Evolutionary conservation across 2,329 filamentous ascomycete genomes (phyloP), one percentile per base, ranked within the genome.

Genomic region (Plenodomus lindquistii): DNA sequence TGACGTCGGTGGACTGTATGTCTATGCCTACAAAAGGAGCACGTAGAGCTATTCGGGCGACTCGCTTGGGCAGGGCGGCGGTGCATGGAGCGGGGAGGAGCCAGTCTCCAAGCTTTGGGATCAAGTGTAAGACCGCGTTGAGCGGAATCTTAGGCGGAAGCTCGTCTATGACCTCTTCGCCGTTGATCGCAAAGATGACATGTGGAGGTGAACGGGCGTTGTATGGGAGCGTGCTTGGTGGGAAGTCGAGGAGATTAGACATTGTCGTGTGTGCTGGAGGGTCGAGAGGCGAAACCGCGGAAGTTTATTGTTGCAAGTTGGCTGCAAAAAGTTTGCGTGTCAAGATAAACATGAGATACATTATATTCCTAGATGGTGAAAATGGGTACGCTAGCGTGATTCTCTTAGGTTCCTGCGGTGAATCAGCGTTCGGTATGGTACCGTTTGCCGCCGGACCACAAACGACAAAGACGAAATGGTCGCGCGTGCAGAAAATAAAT

Each of bases 171-270:
- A 54, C 21, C 24, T 57, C 49, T 5, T 34, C 22, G 15, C 56
- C 57, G 15, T 53, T 39, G 16, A 66, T 58, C 36, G 44, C 58
- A 42, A 67, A 60, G n/a, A 58, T 22, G 36, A 59, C 55, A 40
- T 59, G 65, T 2, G 66, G 66, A 8, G 60, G 52, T 16, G 42
- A 35, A 17, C 24, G 43, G 27, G 54, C 18, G 20, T 45, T 22
- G 2, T 38, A 10, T n/a, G 59, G 63, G 3, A 61, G 39, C 8
- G 50, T 38, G 13, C 2, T 19, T 2, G 48, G 37, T 10, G 56
- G 54, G 40, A 67, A 66, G 11, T 65, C 41, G 3, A 69, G 52
- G 2, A 65, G 44, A 46, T 61, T 53, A 16, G 60, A 57, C 63
- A 67, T 69, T 13, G 13, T 52, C 21, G 22, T 18, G 27, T 20